Evolutionary conservation across 192 early-diverging fungal genomes (phyloP), one percentile per base, ranked within the genome.

Genomic region (Geranomyces variabilis): DNA sequence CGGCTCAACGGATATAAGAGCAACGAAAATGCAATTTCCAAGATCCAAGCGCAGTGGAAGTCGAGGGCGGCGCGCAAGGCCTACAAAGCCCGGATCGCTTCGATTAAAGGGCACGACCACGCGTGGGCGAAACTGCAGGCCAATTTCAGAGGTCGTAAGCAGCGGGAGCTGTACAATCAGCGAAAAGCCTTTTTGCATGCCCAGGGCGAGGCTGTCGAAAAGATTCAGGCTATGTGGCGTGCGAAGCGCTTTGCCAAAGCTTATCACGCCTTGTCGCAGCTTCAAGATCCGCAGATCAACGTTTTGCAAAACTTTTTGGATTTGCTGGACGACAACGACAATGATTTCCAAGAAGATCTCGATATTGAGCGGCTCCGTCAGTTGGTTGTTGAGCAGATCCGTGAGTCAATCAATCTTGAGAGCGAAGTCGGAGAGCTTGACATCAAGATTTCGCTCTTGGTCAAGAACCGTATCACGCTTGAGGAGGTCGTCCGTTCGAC

Each of bases 321-420:
- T 67, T 78, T 99, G 53, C 85, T 99, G 53, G 93, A 96, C 61
- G 92, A 95, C 77, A 91, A 85, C 19, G 93, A 93, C 65, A 85
- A 91, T 67, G 96, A 99, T 66, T 93, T 96, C 70, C 94, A 99
- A 73, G 91, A 95, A 70, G 98, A 99, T 78, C 73, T 94, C 15
- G 81, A 90, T 55, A 74, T 94, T 28, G 96, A 99, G 77, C 83
- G 89, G 3, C 77, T 98, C 29, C 84, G 95, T 41, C 93, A 96
- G 73, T 74, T 86, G 28, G 95, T 96, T 7, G 90, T 98, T 70
- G 84, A 91, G 55, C 83, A 86, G 36, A 99, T 99, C 66, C 84
- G 93, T 33, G 94, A 97, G 69, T 97, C 97, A 80, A 87, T 90
- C 49, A 84, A 89, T 36, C 83, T 88, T 7, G 92, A 94, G 56